Base-by-base conservation (phyloP, 768 basidiomycete genomes). In the Crucibulum laeve region DNA sequence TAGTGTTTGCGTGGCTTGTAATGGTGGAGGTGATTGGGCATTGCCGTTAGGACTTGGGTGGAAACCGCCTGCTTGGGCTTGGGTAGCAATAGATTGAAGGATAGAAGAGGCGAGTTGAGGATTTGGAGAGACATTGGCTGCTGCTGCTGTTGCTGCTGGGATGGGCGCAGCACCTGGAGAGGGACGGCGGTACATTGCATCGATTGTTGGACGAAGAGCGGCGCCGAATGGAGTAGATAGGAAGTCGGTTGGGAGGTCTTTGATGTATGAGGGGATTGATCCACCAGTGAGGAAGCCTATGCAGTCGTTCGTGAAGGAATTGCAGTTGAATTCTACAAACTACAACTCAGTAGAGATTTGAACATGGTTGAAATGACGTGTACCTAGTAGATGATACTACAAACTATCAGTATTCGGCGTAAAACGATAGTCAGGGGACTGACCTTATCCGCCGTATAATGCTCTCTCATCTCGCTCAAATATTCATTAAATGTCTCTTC, bases 361-460 rank as follows among this genome's bases (percentile, higher is more conserved):
- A 6, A 19, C 19, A 28, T 14, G 24, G 17, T 25, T 15, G 24
- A 15, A 17, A 25, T 4, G 28, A 43, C 13, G 40, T 61, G 45
- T 57, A 87, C 87, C 86, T 73, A 91, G 61, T n/a, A 91, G 70
- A 60, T 92, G 90, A 55, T 92, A 92, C 89, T 91, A 52, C 1
- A 15, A 8, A 24, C 8, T 19, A 43, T 56, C 24, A 38, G 40
- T 21, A 36, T 33, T 38, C 7, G 37, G 17, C 21, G 14, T 22
- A 22, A 21, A 38, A 25, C 14, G 7, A 36, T 25, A 35, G 8
- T 25, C 23, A 3, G 11, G 17, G 32, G 22, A 42, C 79, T 45
- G 51, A 89, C 89, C 70, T 91, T 92, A 56, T 93, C 91, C 2
- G 90, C 85, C 2, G 91, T 93, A 57, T 93, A 99, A 48, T 86